These are phyloP conservation scores for Mucuna pruriens DNA, from an alignment of 306 rosid species.

Conservation along the genomic window DNA sequence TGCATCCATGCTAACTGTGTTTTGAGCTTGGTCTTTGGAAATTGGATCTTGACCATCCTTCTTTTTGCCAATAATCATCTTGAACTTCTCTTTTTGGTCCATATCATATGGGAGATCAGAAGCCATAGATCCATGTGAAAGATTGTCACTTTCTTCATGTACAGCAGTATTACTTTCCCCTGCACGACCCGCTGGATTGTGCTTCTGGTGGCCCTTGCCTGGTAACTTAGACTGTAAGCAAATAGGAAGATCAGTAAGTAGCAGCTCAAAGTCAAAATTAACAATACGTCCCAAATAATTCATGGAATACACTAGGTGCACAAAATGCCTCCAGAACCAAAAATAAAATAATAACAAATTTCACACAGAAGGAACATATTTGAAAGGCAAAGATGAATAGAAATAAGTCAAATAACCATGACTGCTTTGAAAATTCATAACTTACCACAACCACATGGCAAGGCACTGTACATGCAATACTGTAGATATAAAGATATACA, in stretches of 20 bases:
- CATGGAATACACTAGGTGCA: conserved; percentile 4
- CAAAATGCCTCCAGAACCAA: conserved; percentile 17
- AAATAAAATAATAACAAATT: neutral
- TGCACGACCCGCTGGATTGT: conserved; percentile 39
- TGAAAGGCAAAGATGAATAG: conserved; percentile 13
- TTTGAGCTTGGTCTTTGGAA: conserved; percentile 54
- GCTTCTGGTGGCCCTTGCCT: conserved; percentile 57
- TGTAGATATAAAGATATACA: neutral
- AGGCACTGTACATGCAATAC: conserved; percentile 2
- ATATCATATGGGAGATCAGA: conserved; percentile 55
- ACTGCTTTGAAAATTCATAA: neutral
- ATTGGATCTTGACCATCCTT: conserved; percentile 65
- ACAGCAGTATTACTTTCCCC: conserved; percentile 51
- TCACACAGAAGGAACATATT: neutral
- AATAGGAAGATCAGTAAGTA: conserved; percentile 25
- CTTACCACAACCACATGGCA: neutral
- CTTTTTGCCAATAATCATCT: conserved; percentile 69
- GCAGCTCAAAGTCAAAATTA: conserved; percentile 24
- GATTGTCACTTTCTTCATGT: conserved; percentile 46
- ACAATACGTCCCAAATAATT: conserved; percentile 28
- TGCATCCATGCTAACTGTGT: conserved; percentile 58
- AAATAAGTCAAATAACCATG: neutral
- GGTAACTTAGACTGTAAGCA: conserved; percentile 54
- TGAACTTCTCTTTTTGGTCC: conserved; percentile 75
- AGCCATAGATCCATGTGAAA: conserved; percentile 52